Evolutionary conservation across 495 filamentous ascomycete genomes (phyloP).

Genomic region (Aspergillus funiculosus): DNA sequence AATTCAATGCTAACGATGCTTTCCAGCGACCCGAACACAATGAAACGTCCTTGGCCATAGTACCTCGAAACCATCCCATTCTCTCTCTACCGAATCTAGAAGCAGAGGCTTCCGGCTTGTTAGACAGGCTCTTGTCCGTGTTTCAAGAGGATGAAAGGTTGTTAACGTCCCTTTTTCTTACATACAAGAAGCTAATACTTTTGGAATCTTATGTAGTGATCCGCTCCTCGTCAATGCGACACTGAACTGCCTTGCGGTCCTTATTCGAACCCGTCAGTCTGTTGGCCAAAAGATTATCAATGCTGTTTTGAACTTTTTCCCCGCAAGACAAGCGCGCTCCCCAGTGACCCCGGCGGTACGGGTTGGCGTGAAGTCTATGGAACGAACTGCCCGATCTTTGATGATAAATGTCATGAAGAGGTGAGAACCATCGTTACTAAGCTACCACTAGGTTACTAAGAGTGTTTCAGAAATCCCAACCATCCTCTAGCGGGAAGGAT

Average conservation of each 20-base stretch:
- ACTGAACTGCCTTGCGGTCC: slow-evolving; percentile 72
- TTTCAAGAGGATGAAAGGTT: slow-evolving; percentile 83
- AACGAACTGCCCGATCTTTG: slow-evolving; percentile 78
- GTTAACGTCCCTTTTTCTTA: slow-evolving; percentile 14
- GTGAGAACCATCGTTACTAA: slow-evolving; percentile 38
- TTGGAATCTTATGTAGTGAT: slow-evolving; percentile 52
- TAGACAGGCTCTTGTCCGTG: slow-evolving; percentile 82
- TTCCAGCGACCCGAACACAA: slow-evolving; percentile 71
- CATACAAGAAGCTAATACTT: neutral
- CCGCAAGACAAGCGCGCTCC: slow-evolving; percentile 66
- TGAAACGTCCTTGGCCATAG: slow-evolving; percentile 78
- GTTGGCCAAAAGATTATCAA: slow-evolving; percentile 80
- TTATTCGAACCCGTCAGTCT: slow-evolving; percentile 73
- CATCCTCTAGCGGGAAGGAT: slow-evolving; percentile 64
- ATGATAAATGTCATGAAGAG: slow-evolving; percentile 73
- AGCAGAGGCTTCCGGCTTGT: slow-evolving; percentile 80
- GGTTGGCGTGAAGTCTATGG: slow-evolving; percentile 85
- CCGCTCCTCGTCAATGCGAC: slow-evolving; percentile 87
- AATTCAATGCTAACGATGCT: slow-evolving; percentile 23
- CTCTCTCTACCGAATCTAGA: slow-evolving; percentile 75
- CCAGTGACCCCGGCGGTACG: slow-evolving; percentile 73
- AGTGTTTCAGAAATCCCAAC: slow-evolving; percentile 55
- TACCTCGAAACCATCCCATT: slow-evolving; percentile 74
- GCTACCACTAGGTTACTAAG: slow-evolving; percentile 9
- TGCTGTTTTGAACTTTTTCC: slow-evolving; percentile 85